Evolutionary conservation across 805 yeast genomes (phyloP).

Genomic region (Phaffomyces antillensis): DNA sequence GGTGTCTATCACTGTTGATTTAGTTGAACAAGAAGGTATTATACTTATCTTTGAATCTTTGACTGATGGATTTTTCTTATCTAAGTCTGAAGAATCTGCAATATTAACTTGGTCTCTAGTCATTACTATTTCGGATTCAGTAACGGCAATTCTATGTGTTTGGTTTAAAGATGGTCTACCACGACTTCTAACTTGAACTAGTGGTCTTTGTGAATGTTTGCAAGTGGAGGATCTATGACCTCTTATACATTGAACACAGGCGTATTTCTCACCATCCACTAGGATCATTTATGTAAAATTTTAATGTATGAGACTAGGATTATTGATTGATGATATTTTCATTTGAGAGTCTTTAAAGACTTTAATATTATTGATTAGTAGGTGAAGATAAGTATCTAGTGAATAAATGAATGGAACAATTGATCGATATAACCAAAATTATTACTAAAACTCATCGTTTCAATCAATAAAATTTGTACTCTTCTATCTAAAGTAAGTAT

Average conservation of each 20-base stretch:
- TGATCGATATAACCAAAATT: too few relatives aligned
- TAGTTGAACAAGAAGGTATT: too few relatives aligned
- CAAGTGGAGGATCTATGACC: conserved; percentile 82
- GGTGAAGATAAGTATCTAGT: too few relatives aligned
- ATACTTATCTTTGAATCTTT: too few relatives aligned
- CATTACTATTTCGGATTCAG: conserved; percentile 17
- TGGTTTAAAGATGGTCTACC: conserved; percentile 63
- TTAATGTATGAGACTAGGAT: too few relatives aligned
- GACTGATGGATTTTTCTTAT: neutral
- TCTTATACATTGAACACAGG: conserved; percentile 72
- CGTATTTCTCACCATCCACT: conserved; percentile 65
- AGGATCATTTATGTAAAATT: conserved; percentile 42
- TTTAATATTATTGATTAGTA: too few relatives aligned
- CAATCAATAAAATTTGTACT: too few relatives aligned
- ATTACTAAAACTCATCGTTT: too few relatives aligned
- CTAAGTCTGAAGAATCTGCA: neutral
- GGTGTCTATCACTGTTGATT: too few relatives aligned
- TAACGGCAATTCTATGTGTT: conserved; percentile 23
- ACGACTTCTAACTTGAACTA: conserved; percentile 67
- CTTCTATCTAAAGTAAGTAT: neutral
- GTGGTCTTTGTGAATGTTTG: conserved; percentile 63
- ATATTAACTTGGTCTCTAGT: conserved; percentile 12
- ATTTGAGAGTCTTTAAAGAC: neutral
- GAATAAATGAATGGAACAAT: too few relatives aligned
- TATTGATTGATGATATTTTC: too few relatives aligned